Evolutionary conservation across 1,139 yeast species (phyloP).

Genomic region (Spencermartinsiella ligniputridi): DNA sequence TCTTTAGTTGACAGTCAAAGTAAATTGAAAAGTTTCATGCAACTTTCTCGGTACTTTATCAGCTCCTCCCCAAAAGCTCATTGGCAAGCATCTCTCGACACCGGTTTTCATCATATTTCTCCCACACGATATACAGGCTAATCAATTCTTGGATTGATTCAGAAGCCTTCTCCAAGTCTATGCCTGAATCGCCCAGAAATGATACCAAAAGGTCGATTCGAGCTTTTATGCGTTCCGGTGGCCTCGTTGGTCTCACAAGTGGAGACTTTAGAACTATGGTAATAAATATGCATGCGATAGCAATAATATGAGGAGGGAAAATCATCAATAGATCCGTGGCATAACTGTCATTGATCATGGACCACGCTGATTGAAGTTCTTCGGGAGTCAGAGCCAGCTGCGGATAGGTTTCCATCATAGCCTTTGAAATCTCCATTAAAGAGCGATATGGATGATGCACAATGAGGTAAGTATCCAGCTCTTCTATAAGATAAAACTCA

Average conservation of each 20-base stretch:
- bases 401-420: constrained; percentile 36
- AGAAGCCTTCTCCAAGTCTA: constrained; percentile 69
- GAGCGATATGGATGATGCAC: constrained; percentile 89
- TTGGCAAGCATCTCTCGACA: constrained; percentile 26
- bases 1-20: no score
- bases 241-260: constrained; percentile 27
- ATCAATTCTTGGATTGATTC: constrained; percentile 81
- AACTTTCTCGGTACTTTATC: no score
- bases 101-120: constrained; percentile 61
- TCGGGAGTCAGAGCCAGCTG: constrained; percentile 47
- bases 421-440: constrained; percentile 54
- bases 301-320: constrained; percentile 88
- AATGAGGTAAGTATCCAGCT: constrained; percentile 72
- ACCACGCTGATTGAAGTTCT: constrained; percentile 85
- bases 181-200: constrained; percentile 69
- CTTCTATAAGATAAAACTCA: constrained; percentile 90
- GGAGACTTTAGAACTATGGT: constrained; percentile 55
- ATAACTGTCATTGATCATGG: constrained; percentile 82
- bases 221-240: constrained; percentile 31
- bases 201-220: constrained; percentile 48
- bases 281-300: constrained; percentile 73
- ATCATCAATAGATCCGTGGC: constrained; percentile 79
- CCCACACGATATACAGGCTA: constrained; percentile 80
- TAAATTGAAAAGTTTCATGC: no score
- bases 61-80: constrained; percentile 14